A percentile compares a stretch with the other conserved stretches of the same genome.
These are phyloP conservation scores for Carpinus fangiana DNA, from an alignment of 306 rosid species.

Conservation along the genomic window DNA sequence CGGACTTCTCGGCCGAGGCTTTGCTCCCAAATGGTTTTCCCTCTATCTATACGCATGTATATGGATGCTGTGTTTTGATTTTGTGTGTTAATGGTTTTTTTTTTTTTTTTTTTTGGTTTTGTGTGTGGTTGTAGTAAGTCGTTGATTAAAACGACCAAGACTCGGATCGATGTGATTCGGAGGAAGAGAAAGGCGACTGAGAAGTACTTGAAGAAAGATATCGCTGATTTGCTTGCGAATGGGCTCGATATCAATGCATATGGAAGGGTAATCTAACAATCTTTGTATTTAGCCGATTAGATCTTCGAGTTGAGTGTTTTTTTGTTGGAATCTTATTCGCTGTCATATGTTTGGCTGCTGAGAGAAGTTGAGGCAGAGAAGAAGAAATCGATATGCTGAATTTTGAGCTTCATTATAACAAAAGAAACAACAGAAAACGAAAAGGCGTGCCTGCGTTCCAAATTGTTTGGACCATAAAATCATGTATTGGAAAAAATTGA, in stretches of 20 bases:
- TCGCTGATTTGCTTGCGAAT: conserved; percentile 79
- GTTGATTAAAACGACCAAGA: conserved; percentile 72
- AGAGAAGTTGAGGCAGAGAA: neutral
- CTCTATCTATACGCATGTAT: neutral
- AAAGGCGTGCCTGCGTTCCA: neutral
- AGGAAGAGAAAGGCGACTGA: conserved; percentile 91
- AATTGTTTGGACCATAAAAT: neutral
- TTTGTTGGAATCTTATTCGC: conserved; percentile 7
- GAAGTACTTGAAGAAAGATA: conserved; percentile 84
- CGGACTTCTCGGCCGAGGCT: conserved; percentile 86
- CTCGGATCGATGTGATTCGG: conserved; percentile 91
- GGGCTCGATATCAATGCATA: conserved; percentile 80
- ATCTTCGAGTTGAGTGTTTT: conserved; percentile 8
- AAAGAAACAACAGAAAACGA: neutral
- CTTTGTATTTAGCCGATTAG: conserved; percentile 1
- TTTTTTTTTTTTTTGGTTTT: conserved; percentile 1
- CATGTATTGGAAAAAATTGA: neutral
- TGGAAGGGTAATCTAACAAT: conserved; percentile 59
- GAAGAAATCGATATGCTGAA: conserved; percentile 3
- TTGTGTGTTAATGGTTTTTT: neutral
- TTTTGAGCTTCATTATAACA: neutral
- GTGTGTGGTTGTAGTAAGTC: conserved; percentile 54
- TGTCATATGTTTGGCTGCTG: conserved; percentile 8
- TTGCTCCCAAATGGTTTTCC: conserved; percentile 73
- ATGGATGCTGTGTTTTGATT: conserved; percentile 5